Evolutionary conservation across 306 rosid genomes (phyloP), one percentile per base, ranked within the genome.

Genomic region (Oemleria cerasiformis): DNA sequence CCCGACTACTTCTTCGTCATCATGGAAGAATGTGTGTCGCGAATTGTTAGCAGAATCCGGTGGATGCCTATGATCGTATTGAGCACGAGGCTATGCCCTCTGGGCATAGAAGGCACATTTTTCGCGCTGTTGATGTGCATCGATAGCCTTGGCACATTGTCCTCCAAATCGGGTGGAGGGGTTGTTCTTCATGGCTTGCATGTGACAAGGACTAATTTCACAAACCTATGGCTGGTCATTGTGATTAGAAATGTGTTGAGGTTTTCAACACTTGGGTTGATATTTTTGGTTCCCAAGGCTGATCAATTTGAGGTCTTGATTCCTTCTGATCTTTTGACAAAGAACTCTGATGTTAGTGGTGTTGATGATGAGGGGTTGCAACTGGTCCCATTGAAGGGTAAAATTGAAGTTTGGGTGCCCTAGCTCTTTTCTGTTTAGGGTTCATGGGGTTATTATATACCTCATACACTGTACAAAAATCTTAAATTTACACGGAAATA

Each of bases 31-130:
- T 67, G 85, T 1, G 75, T 87, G 4, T 25, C 81, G 20, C 72
- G 81, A 62, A 76, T 86, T 58, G 70, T 85, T 23, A 9, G 80
- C 62, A 83, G 81, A 63, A 72, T 87, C 54, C 81, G 87, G 47
- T 89, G 96, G 96, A 89, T 83, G 90, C 92, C 88, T 0, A 84
- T 92, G 96, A 74, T 91, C 63, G 91, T 91, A 2, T 50, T 88
- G 42, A 88, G 92, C 80, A 81, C 89, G 23, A 84, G 84, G 68
- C 80, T 92, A 3, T 89, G 97, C 70, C 91, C 90, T 19, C 5
- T 76, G 0, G 97, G 97, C 48, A 91, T 91, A 34, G 97, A 88
- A 73, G 97, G 97, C 54, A 86, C 96, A 0, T 91, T 88, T 75
- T 91, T 91, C 12, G 97, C 97, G 1, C 73, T 88, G 10, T 62